These are phyloP conservation scores for Colletotrichum melonis DNA, from an alignment of 2,329 filamentous ascomycete species.

Conservation along the genomic window DNA sequence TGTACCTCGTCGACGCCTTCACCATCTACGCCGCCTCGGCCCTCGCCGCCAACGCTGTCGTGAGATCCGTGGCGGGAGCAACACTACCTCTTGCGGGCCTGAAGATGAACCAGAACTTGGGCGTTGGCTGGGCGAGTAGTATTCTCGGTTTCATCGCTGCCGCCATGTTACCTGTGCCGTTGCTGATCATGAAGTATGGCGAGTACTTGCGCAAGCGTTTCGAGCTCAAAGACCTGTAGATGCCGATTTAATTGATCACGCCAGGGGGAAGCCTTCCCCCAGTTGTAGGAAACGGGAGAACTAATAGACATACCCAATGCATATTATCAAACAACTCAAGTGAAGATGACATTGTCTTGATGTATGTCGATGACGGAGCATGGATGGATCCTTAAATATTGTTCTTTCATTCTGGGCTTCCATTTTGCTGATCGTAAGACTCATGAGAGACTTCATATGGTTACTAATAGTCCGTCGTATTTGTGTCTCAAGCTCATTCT, in stretches of 20 bases:
- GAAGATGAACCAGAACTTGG: slow-evolving; percentile 35
- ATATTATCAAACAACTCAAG: background rate
- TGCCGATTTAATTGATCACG: background rate
- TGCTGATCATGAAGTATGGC: slow-evolving; percentile 57
- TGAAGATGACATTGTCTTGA: background rate
- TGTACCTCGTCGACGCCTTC: slow-evolving; percentile 73
- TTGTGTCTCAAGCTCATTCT: background rate
- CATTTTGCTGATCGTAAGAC: background rate
- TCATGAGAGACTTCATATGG: background rate
- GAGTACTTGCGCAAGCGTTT: slow-evolving; percentile 47
- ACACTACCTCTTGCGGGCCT: slow-evolving; percentile 35
- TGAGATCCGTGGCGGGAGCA: slow-evolving; percentile 56
- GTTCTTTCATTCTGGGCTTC: background rate
- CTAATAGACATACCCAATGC: background rate
- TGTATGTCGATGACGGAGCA: background rate
- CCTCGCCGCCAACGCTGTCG: slow-evolving; percentile 72
- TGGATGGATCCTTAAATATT: background rate
- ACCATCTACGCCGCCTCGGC: slow-evolving; percentile 59
- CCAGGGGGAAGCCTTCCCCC: background rate
- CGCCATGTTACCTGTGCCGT: slow-evolving; percentile 57
- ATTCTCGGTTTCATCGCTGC: slow-evolving; percentile 54
- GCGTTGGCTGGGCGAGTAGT: slow-evolving; percentile 39
- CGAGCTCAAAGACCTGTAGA: slow-evolving; percentile 15
- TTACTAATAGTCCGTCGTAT: background rate
- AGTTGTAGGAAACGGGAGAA: no score